Conservation (phyloP, 2,329 filamentous ascomycete species). For the Aspergillus tamarii region DNA sequence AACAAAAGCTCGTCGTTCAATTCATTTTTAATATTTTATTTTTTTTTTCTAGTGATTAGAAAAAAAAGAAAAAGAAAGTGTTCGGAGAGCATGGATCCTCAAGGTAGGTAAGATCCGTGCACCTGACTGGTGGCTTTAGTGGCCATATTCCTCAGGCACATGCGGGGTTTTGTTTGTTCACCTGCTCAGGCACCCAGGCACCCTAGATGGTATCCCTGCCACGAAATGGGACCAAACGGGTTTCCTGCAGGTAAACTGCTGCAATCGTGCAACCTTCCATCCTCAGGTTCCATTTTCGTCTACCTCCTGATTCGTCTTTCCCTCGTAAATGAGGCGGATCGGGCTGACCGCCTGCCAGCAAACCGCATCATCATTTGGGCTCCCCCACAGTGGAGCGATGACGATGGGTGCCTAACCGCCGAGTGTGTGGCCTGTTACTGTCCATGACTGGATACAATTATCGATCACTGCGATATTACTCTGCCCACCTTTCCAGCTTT, state of each 20-base stretch:
- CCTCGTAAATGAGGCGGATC: slow-evolving; percentile 16
- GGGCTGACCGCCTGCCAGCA: slow-evolving; percentile 19
- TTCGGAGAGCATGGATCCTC: neutral
- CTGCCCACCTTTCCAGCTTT: slow-evolving; percentile 1
- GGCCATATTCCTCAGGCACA: slow-evolving; percentile 1
- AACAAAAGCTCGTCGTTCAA: too few species aligned
- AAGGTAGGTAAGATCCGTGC: neutral
- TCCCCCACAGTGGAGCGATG: slow-evolving; percentile 27
- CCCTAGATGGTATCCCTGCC: neutral
- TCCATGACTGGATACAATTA: slow-evolving; percentile 6
- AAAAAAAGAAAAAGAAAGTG: neutral
- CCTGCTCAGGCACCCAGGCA: slow-evolving; percentile 2
- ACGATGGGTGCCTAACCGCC: slow-evolving; percentile 27
- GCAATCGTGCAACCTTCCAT: neutral
- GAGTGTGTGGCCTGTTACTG: slow-evolving; percentile 17
- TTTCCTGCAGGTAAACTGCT: neutral
- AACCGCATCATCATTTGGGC: slow-evolving; percentile 21
- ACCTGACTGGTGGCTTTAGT: neutral
- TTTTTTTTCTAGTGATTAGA: neutral
- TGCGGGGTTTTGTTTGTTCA: slow-evolving; percentile 1
- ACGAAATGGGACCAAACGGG: neutral
- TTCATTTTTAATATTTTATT: neutral
- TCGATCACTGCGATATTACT: neutral
- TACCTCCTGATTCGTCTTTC: slow-evolving; percentile 1
- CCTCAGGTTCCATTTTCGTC: neutral